Conservation (phyloP, 139 green algal genomes). For the Chlamydomonas applanata region DNA sequence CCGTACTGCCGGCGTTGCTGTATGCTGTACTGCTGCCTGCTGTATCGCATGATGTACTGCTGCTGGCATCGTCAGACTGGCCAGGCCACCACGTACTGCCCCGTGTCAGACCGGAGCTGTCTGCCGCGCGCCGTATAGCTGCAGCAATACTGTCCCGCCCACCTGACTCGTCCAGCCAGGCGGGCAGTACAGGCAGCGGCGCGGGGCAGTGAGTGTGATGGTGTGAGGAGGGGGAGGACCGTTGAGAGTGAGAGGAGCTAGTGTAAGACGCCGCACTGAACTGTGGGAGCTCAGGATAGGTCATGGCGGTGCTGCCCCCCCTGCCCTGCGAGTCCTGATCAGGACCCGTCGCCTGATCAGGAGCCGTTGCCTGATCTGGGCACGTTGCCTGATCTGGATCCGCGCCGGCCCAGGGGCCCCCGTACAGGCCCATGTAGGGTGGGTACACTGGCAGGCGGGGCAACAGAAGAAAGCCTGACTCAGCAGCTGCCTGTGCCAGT, state of each 20-base stretch:
- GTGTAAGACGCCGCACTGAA: too few relatives aligned
- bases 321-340: too few relatives aligned
- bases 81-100: conserved; percentile 56
- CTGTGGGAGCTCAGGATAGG: too few relatives aligned
- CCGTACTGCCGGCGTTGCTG: neutral
- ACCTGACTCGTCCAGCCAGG: conserved; percentile 42
- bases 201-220: too few relatives aligned
- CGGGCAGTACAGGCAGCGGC: too few relatives aligned
- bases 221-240: neutral
- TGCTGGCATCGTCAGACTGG: neutral
- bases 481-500: conserved; percentile 63
- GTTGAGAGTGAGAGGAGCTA: too few relatives aligned
- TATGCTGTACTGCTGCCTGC: neutral
- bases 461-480: conserved; percentile 63
- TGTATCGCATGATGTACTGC: neutral
- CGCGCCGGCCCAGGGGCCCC: conserved; percentile 1
- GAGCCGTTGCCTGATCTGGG: too few relatives aligned
- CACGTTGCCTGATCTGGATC: too few relatives aligned
- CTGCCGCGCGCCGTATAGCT: conserved; percentile 34
- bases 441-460: conserved; percentile 82
- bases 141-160: conserved; percentile 40
- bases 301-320: too few relatives aligned
- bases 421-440: conserved; percentile 34
- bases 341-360: too few relatives aligned
- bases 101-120: conserved; percentile 46